Evolutionary conservation across 345 rosid genomes (phyloP), one percentile per base, ranked within the genome.

Genomic region (Physaria fendleri): DNA sequence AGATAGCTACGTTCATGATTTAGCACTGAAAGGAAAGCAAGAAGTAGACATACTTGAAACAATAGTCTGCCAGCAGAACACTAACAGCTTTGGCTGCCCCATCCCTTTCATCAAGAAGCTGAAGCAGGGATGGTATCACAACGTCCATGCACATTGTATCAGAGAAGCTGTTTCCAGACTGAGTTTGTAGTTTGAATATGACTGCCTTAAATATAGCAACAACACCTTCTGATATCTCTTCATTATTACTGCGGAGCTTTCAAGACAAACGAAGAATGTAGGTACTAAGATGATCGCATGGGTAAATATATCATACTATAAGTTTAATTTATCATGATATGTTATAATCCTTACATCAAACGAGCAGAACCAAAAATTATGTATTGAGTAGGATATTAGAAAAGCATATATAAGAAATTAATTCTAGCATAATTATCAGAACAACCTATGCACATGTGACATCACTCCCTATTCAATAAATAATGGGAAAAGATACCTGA

Each of bases 101-200:
- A 78, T 91, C 96, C 82, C 82, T 68, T 80, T 87, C 90, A 58
- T 91, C 96, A 49, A 91, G 82, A 77, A 91, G 84, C 52, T 81
- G 76, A 61, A 91, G 87, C 72, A 91, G 71, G 21, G 71, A 32
- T 18, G 86, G 80, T 56, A 82, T 61, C 65, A 85, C 71, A 18
- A 73, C 53, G 65, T 73, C 84, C 77, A 81, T 72, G 73, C 78
- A 79, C 60, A 79, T 74, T 25, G 75, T 73, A 35, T 76, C 81
- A 42, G 70, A 39, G 42, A 59, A 65, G 63, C 70, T 43, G 75
- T 74, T 67, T 65, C 60, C 79, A 25, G 89, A 72, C 43, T 72
- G 73, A 73, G 62, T 48, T 55, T 76, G 81, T 68, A 64, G 75
- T 74, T 64, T 80, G 60, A 82, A 82, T 56, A 87, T 75, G 61